Base-by-base conservation (phyloP, 1,284 basidiomycete species). In the Tilletia setariae region DNA sequence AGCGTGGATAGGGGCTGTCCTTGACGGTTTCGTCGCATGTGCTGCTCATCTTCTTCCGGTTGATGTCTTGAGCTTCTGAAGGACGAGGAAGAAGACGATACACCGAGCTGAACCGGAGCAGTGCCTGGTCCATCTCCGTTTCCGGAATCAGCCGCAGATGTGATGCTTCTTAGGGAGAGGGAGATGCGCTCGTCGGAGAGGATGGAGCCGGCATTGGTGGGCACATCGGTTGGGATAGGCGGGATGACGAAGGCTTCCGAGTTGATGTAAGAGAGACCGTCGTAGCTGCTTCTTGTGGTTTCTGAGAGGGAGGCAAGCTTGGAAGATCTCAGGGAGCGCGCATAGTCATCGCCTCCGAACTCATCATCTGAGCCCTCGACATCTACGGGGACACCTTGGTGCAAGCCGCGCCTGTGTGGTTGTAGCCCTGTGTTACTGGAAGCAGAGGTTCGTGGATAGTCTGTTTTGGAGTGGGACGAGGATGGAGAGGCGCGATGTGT, bases 331-430 rank as follows among this genome's bases (percentile, higher is more conserved):
- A 61, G 28, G 23, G 56, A 61, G 15, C 56, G 23, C 2, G 56
- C 56, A 30, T 61, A 61, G 30, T 32, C 28, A 13, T 61, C 56
- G 16, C 56, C 56, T 13, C 56, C 56, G n/a, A 61, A 61, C 56
- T 61, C 56, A 30, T 61, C 56, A 21, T 61, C 56, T 25, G 56
- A 61, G 56, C 56, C 56, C 32, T 61, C 56, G 25, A 61, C 56
- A 16, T 61, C 56, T 11, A 61, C 28, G 56, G 56, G 56, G 1
- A 61, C 56, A 30, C 56, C 56, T 15, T 61, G 30, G 56, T 61
- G 56, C 13, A 61, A 11, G 35, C 35, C 35, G 35, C 35, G 35
- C 11, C 35, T 40, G 35, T 40, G 35, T 40, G 35, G 35, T 40
- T 40, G 35, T 11, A 40, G 35, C 4, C 35, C 35, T 11, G 35